Base-by-base conservation (phyloP, 2,329 filamentous ascomycete species). In the Fusarium cyanostomum region DNA sequence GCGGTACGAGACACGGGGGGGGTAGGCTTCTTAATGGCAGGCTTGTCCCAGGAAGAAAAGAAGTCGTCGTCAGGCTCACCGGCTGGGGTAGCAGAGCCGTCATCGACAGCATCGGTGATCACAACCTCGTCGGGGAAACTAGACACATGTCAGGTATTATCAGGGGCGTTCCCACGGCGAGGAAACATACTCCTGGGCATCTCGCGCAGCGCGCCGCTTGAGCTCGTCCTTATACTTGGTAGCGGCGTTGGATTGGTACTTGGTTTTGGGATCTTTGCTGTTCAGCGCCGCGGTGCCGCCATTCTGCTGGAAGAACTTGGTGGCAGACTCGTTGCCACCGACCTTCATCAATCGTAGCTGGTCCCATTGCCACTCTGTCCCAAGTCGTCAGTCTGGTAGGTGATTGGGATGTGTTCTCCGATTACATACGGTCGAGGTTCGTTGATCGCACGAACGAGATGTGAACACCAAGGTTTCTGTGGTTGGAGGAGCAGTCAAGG, bases 31-130 rank as follows among this genome's bases (percentile, higher is more conserved):
- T 98, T 99, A 80, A 99, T 96, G 5, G 93, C 87, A 18, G 95
- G 95, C 81, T 98, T 97, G 74, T 98, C 95, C 95, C 94, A 99
- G 1, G 93, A 97, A 9, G 94, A 97, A 80, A 99, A 99, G 83
- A 99, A 99, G 76, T 98, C 95, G 73, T 97, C 94, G 69, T 97
- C 94, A 18, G 86, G 84, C 68, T 97, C 93, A 67, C 88, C 90
- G 41, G 90, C 86, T n/a, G 94, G 92, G 10, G 92, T 96, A 66
- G 84, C 87, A 33, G 87, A 82, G 66, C 86, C 89, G 59, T 92
- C 89, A 21, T 88, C 85, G 62, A 84, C 82, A 28, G 86, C 82
- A 71, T 98, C 95, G 55, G 88, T 91, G 66, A 97, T 89, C 21
- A 94, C 86, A 27, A 98, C 94, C 76, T 96, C 92, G 30, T 86